Conservation (phyloP, 2,329 filamentous ascomycete species). For the Fusarium miscanthi region DNA sequence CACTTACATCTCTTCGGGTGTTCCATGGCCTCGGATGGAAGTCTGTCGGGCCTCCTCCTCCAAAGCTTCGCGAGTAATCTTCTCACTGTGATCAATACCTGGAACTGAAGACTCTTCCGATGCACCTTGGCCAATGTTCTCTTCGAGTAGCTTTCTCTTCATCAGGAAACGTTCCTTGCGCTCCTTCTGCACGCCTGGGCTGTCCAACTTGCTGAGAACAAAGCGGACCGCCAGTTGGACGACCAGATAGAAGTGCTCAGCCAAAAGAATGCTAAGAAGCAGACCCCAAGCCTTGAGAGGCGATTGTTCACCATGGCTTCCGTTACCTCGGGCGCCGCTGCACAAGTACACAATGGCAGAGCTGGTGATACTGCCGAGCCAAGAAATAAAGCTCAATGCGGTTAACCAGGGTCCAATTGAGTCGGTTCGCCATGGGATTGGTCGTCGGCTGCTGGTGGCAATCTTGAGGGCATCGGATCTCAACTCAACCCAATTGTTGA, state of each 20-base stretch:
- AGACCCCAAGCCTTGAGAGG: slow-evolving; percentile 83
- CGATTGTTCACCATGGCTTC: slow-evolving; percentile 72
- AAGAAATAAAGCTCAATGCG: slow-evolving; percentile 87
- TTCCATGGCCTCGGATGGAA: slow-evolving; percentile 61
- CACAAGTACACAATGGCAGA: slow-evolving; percentile 93
- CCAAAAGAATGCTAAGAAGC: slow-evolving; percentile 82
- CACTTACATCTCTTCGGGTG: slow-evolving; percentile 63
- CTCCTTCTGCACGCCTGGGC: slow-evolving; percentile 86
- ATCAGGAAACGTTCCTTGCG: slow-evolving; percentile 82
- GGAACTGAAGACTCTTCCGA: slow-evolving; percentile 60
- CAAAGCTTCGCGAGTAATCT: slow-evolving; percentile 72
- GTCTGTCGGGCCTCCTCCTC: slow-evolving; percentile 70
- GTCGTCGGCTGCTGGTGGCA: slow-evolving; percentile 86
- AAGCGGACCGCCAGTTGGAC: slow-evolving; percentile 78
- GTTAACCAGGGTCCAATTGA: slow-evolving; percentile 95
- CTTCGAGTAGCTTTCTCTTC: slow-evolving; percentile 81
- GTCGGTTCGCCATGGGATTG: slow-evolving; percentile 89
- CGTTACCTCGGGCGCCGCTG: slow-evolving; percentile 70
- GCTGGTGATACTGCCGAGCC: slow-evolving; percentile 90
- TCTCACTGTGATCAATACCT: slow-evolving; percentile 64
- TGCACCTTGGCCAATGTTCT: slow-evolving; percentile 71
- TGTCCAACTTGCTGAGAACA: slow-evolving; percentile 83
- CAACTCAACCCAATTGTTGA: slow-evolving; percentile 97
- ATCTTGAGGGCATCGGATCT: slow-evolving; percentile 96
- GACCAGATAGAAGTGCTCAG: slow-evolving; percentile 90